Base-by-base conservation (phyloP, 2,329 filamentous ascomycete species). In the Cordyceps sp. region DNA sequence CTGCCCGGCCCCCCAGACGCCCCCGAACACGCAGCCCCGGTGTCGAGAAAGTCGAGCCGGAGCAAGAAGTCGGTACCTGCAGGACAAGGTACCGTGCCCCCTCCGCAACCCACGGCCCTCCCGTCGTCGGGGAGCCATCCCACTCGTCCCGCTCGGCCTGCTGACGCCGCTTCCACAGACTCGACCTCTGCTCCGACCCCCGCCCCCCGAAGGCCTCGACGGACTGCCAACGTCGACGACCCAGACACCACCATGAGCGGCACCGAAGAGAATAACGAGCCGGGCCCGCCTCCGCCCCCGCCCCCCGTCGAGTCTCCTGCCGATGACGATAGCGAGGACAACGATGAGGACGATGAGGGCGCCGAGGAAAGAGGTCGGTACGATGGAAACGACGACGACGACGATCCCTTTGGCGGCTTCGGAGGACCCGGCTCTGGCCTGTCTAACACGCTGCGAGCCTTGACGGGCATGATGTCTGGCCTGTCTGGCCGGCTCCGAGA, bases 401-500 rank as follows among this genome's bases (percentile, higher is more conserved):
- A 73, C 34, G 69, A 73, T 41, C 64, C 68, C 1, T 73, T 74
- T 42, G 66, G 69, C 26, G 65, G 64, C 12, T 83, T 93, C 39
- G 75, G 80, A 23, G 73, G 78, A 26, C 67, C 69, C 29, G 69
- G 66, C 13, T 65, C 73, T 33, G 73, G 74, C 14, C 60, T 96
- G 19, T 82, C 83, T 6, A 81, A 64, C 47, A 93, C 85, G 12
- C 66, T 98, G 14, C 69, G 88, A 49, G 85, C 86, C 14, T 60
- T 98, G 41, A 92, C 76, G 33, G 86, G 86, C 39, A 92, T 93
- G 69, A 88, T 94, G 70, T 80, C 82, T 3, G 81, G 86, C 25
- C 75, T 88, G 36, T 78, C 82, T 16, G 68, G 74, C 25, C 75
- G 85, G 40, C 63, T 98, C 31, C 73, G 88, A 34, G 81, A 84